Percentiles rank a stretch among this genome's conserved stretches.
Conservation (phyloP, 2,329 filamentous ascomycete species). For the Sclerotinia spermophila region DNA sequence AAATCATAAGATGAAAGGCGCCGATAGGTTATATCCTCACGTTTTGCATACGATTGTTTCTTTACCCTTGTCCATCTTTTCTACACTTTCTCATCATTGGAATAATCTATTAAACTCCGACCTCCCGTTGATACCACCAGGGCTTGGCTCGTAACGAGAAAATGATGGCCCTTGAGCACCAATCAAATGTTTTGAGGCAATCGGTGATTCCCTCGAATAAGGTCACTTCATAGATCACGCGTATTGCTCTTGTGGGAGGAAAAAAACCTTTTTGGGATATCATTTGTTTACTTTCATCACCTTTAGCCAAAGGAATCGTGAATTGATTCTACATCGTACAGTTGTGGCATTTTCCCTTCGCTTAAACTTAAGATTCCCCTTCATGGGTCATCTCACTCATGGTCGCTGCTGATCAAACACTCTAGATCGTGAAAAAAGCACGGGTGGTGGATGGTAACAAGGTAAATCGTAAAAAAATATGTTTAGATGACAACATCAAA, state of each 20-base stretch:
- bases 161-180: conserved; percentile 24
- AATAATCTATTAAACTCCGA: conserved; percentile 16
- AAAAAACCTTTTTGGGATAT: background rate
- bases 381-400: conserved; percentile 8
- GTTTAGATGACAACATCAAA: conserved; percentile 4
- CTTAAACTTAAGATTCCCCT: conserved; percentile 10
- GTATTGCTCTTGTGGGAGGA: conserved; percentile 18
- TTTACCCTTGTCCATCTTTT: conserved; percentile 27
- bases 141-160: conserved; percentile 23
- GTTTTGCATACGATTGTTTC: conserved; percentile 29
- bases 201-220: conserved; percentile 17
- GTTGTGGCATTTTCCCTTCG: conserved; percentile 6
- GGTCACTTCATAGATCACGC: conserved; percentile 23
- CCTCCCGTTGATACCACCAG: conserved; percentile 25
- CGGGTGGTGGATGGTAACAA: conserved; percentile 1
- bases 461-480: background rate
- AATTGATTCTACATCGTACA: background rate
- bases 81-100: conserved; percentile 16
- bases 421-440: conserved; percentile 3
- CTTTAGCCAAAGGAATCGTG: background rate
- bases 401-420: conserved; percentile 14
- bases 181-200: conserved; percentile 35
- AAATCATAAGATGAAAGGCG: conserved; percentile 14
- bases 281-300: conserved; percentile 10
- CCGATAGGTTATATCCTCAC: conserved; percentile 29